A percentile compares a stretch with the other conserved stretches of the same genome.
phyloP scores from a whole-genome alignment of 495 filamentous ascomycete species.

The Aspergillus biplanus region DNA sequence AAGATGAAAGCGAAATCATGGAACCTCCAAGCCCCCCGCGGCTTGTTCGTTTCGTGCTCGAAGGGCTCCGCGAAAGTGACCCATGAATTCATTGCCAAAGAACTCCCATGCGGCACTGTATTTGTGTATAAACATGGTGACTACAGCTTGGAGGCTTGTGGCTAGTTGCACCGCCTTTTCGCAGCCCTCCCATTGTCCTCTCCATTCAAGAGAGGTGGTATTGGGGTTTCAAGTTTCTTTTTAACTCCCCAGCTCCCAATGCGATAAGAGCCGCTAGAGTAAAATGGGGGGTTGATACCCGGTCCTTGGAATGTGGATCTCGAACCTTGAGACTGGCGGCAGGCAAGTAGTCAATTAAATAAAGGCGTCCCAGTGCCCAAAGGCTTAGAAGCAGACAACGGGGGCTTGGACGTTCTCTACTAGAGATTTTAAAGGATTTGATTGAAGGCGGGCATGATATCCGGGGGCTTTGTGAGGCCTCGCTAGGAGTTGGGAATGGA shows the following conservation, averaged over 20 bases:
- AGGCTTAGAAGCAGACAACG: constrained; percentile 94
- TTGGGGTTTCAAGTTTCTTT: constrained; percentile 80
- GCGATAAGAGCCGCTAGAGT: constrained; percentile 87
- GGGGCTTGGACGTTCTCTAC: constrained; percentile 99
- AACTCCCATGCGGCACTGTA: constrained; percentile 88
- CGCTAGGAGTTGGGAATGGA: constrained; percentile 75
- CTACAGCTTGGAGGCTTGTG: constrained; percentile 81
- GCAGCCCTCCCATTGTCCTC: constrained; percentile 70
- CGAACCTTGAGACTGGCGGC: constrained; percentile 82
- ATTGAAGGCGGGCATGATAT: constrained; percentile 93
- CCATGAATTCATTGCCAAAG: constrained; percentile 93
- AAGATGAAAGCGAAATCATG: neutral
- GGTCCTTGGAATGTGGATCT: constrained; percentile 87
- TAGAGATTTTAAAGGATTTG: constrained; percentile 95
- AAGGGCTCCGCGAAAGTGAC: constrained; percentile 90
- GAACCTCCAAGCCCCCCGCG: constrained; percentile 85
- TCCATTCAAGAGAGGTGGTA: constrained; percentile 80
- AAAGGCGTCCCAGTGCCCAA: constrained; percentile 92
- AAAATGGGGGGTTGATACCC: constrained; percentile 82
- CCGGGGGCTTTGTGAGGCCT: constrained; percentile 85
- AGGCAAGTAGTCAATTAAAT: constrained; percentile 89
- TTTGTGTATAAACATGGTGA: constrained; percentile 67
- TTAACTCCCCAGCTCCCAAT: constrained; percentile 85
- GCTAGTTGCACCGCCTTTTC: constrained; percentile 71
- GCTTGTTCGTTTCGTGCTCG: constrained; percentile 95